These are phyloP conservation scores for Larix sibirica DNA, from an alignment of 83 land plant species.

Conservation along the genomic window DNA sequence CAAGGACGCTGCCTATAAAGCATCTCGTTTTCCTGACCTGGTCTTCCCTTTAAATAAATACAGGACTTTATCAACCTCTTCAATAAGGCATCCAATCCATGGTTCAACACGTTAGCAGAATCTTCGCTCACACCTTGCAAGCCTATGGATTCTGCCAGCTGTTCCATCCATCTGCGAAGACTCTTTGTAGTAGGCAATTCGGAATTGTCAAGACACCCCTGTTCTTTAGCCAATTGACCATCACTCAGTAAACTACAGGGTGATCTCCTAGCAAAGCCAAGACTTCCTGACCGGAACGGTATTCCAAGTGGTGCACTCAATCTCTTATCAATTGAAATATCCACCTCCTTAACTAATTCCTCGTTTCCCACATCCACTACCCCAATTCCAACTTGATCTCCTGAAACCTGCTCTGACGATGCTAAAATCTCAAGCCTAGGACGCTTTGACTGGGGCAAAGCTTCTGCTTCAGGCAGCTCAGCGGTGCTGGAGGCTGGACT, in stretches of 20 bases:
- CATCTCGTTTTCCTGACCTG: constrained; percentile 23
- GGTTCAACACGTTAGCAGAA: constrained; percentile 58
- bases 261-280: constrained; percentile 42
- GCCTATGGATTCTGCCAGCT: constrained; percentile 57
- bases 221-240: not conserved
- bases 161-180: constrained; percentile 59
- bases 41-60: constrained; percentile 43
- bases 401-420: constrained; percentile 14
- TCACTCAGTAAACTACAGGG: not conserved
- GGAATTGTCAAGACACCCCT: constrained; percentile 22
- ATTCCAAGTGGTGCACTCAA: constrained; percentile 73
- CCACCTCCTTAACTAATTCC: constrained; percentile 20
- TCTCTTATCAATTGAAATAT: constrained; percentile 23
- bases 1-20: constrained; percentile 19
- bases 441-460: not conserved
- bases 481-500: constrained; percentile 25
- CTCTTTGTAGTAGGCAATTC: constrained; percentile 49
- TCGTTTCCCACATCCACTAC: constrained; percentile 25
- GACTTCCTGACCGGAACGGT: constrained; percentile 56
- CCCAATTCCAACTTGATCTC: constrained; percentile 19
- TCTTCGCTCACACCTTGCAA: constrained; percentile 61
- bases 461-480: constrained; percentile 39
- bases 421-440: constrained; percentile 17
- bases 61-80: constrained; percentile 59
- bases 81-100: constrained; percentile 60